Evolutionary conservation across 2,329 filamentous ascomycete species (phyloP).

Genomic region (Neonectria faginata): DNA sequence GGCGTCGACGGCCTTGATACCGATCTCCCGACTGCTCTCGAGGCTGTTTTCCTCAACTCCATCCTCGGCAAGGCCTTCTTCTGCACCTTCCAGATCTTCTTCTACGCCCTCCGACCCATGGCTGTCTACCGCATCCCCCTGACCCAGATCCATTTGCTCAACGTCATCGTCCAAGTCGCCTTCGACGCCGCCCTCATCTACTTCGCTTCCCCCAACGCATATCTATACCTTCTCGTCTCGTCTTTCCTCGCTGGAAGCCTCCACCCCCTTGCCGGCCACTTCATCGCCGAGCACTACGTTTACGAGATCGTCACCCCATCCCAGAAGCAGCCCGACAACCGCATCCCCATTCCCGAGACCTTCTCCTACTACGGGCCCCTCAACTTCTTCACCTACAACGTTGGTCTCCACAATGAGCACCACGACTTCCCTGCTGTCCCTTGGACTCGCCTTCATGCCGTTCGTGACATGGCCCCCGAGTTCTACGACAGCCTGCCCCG

Average conservation of each 20-base stretch:
- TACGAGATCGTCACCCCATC: slow-evolving; percentile 72
- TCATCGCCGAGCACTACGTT: slow-evolving; percentile 97
- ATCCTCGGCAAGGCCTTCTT: slow-evolving; percentile 98
- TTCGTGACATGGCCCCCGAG: slow-evolving; percentile 85
- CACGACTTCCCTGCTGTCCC: slow-evolving; percentile 98
- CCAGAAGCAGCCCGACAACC: slow-evolving; percentile 68
- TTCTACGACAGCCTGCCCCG: slow-evolving; percentile 91
- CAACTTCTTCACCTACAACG: slow-evolving; percentile 95
- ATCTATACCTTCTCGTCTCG: slow-evolving; percentile 87
- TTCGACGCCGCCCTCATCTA: slow-evolving; percentile 81
- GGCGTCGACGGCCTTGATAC: slow-evolving; percentile 97
- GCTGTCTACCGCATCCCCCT: slow-evolving; percentile 90
- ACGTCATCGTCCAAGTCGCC: slow-evolving; percentile 78
- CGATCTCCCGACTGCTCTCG: slow-evolving; percentile 90
- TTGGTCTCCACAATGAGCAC: slow-evolving; percentile 98
- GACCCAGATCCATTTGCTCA: slow-evolving; percentile 85
- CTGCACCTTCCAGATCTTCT: slow-evolving; percentile 98
- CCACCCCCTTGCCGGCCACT: slow-evolving; percentile 95
- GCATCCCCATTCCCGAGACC: slow-evolving; percentile 84
- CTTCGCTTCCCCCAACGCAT: slow-evolving; percentile 69
- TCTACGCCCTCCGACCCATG: slow-evolving; percentile 97
- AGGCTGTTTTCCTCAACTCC: slow-evolving; percentile 93
- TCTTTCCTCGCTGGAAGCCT: slow-evolving; percentile 94
- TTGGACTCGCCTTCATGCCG: slow-evolving; percentile 85
- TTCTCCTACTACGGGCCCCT: slow-evolving; percentile 96